phyloP scores from a whole-genome alignment of 2,329 filamentous ascomycete species.

The Acrodontium crateriforme region DNA sequence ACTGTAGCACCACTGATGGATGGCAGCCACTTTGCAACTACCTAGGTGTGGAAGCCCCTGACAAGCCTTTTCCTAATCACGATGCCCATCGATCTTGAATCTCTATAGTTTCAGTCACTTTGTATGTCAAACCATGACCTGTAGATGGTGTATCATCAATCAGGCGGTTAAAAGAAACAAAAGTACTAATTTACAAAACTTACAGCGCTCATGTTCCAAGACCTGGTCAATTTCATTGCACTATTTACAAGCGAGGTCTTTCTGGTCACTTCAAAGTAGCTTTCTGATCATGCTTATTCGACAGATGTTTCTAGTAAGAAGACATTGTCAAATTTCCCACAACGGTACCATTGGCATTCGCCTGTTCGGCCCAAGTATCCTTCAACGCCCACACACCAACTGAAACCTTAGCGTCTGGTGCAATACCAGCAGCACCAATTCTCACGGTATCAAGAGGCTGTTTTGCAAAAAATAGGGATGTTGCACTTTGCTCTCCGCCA shows the following conservation, averaged over 20 bases:
- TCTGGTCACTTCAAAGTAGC: too few relatives aligned
- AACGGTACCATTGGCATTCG: slow-evolving; percentile 20
- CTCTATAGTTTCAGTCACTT: too few relatives aligned
- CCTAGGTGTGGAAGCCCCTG: slow-evolving; percentile 9
- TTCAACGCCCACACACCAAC: slow-evolving; percentile 27
- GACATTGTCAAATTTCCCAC: slow-evolving; percentile 22
- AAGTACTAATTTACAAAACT: too few relatives aligned
- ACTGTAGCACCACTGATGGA: slow-evolving; percentile 8
- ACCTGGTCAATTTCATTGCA: too few relatives aligned
- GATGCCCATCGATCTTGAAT: too few relatives aligned
- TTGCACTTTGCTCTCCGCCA: slow-evolving; percentile 36
- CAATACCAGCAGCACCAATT: slow-evolving; percentile 23
- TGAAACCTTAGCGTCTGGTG: slow-evolving; percentile 23
- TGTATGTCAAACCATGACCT: too few relatives aligned
- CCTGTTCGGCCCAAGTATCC: slow-evolving; percentile 25
- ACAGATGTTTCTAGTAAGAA: too few relatives aligned
- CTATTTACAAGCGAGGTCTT: too few relatives aligned
- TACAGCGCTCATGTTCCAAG: too few relatives aligned
- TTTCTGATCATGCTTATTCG: too few relatives aligned
- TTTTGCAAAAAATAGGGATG: slow-evolving; percentile 38
- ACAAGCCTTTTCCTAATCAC: slow-evolving; percentile 10
- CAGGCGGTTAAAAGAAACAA: too few relatives aligned
- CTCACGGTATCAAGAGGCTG: slow-evolving; percentile 27
- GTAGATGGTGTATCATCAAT: too few relatives aligned
- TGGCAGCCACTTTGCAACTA: slow-evolving; percentile 18